Base-by-base conservation (phyloP, 805 yeast genomes). In the Kurtzmaniella fragi region DNA sequence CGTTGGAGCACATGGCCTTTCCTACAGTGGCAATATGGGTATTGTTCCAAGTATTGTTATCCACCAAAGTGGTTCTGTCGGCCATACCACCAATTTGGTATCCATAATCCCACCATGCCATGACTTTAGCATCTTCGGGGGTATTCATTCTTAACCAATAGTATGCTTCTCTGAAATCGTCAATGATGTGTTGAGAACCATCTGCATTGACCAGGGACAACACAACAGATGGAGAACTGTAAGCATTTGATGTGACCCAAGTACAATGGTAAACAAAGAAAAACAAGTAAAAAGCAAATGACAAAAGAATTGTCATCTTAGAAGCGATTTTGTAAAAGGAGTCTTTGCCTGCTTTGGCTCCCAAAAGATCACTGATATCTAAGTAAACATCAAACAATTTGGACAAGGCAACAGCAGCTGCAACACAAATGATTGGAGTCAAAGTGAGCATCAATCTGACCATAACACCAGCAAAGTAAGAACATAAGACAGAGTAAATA, bases 41-140 rank as follows among this genome's bases (percentile, higher is more conserved):
- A 71, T 93, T 93, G 62, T 93, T 93, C 99, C 99, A 93, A 9
- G 99, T 93, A 68, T 93, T 93, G 76, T 93, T 93, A 64, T 93
- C 99, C 30, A 95, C 99, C 51, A 93, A 73, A 5, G 99, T 93
- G 47, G 98, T 91, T 58, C 99, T 80, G 66, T 93, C 99, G 34
- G 99, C 99, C 98, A 93, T 93, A 46, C 99, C 99, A 53, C 99
- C 99, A 55, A 93, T 93, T 71, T 93, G 99, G 65, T 93, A 93
- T 40, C 99, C 99, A 58, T 95, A 95, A 71, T 95, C 99, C 99
- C 99, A 93, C 99, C 99, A 93, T 9, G 97, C 83, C 84, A 95
- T 88, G 44, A 93, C 84, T 62, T 86, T 90, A 28, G 97, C 85
- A 59, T 93, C 98, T 60, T 93, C 96, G 3, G 85, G 80, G 1